Percentiles rank a stretch among this genome's conserved stretches.
Evolutionary conservation across 352 stramenopile genomes (phyloP).

Genomic region (Elongisporangium prolatum): DNA sequence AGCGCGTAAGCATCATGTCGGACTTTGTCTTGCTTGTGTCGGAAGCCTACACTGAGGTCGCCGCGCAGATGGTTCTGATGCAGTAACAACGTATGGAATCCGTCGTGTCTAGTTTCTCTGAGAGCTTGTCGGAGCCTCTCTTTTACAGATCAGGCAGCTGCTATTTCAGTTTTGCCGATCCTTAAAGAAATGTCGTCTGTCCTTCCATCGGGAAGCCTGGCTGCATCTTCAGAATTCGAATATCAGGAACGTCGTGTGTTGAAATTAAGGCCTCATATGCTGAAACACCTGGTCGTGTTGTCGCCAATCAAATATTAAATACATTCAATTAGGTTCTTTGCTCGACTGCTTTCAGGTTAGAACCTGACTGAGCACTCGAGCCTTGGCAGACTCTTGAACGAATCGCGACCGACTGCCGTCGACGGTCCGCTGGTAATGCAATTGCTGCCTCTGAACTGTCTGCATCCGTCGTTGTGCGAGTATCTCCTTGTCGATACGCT

Average conservation of each 20-base stretch:
- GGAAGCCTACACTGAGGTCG: not conserved
- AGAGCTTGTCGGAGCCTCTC: too few species aligned
- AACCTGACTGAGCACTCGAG: not conserved
- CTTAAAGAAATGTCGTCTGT: not conserved
- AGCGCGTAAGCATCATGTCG: not conserved
- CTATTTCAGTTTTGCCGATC: not conserved
- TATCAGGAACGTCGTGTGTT: not conserved
- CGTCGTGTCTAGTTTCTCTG: too few species aligned
- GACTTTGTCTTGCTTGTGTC: not conserved
- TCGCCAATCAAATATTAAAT: too few species aligned
- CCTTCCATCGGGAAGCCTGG: not conserved
- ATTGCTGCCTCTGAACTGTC: conserved; percentile 35
- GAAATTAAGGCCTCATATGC: too few species aligned
- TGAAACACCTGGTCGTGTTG: too few species aligned
- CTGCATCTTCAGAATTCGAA: not conserved
- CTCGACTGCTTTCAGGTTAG: too few species aligned
- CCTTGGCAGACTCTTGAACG: not conserved
- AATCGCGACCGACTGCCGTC: conserved; percentile 25
- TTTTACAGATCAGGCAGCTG: too few species aligned
- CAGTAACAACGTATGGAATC: not conserved
- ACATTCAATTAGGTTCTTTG: too few species aligned
- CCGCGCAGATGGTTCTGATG: not conserved
- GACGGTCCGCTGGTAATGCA: conserved; percentile 30
- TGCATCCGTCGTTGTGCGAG: conserved; percentile 29
- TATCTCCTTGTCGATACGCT: conserved; percentile 19